Percentiles rank a stretch among this genome's conserved stretches.
These are phyloP conservation scores for Daldinia sp. DNA, from an alignment of 2,329 filamentous ascomycete genomes.

Conservation along the genomic window DNA sequence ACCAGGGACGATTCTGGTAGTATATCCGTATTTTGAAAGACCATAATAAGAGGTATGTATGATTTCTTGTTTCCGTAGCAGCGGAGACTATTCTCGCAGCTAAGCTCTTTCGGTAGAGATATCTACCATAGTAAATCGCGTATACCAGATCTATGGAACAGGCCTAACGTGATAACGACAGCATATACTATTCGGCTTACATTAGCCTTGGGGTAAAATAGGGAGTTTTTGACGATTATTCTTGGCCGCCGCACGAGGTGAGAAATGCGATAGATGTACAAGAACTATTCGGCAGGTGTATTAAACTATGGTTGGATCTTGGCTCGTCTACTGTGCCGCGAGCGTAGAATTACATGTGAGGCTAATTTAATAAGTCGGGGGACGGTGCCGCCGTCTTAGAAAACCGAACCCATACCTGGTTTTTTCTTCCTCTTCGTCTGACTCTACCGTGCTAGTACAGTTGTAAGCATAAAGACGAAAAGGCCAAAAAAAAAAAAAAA, in stretches of 20 bases:
- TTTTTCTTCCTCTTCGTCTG: not conserved
- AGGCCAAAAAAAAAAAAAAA: conserved; percentile 11
- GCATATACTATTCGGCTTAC: not conserved
- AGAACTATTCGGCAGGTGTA: not conserved
- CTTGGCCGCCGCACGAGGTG: not conserved
- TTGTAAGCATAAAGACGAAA: conserved; percentile 4
- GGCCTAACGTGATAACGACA: not conserved
- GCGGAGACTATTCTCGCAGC: conserved; percentile 27
- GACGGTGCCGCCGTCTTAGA: not conserved
- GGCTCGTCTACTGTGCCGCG: conserved; percentile 21
- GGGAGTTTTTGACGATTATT: not conserved
- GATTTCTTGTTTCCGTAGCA: conserved; percentile 27
- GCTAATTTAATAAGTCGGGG: conserved; percentile 17
- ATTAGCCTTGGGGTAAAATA: conserved; percentile 4
- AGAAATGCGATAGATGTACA: not conserved
- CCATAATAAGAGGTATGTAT: conserved; percentile 25
- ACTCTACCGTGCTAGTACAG: not conserved
- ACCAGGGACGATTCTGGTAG: conserved; percentile 21
- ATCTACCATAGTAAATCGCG: conserved; percentile 9
- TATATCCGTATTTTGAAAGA: conserved; percentile 26
- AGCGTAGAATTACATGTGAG: conserved; percentile 18
- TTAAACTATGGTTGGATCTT: conserved; percentile 19
- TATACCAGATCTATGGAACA: not conserved
- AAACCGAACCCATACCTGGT: conserved; percentile 22
- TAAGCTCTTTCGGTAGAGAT: conserved; percentile 26